Evolutionary conservation across 2,329 filamentous ascomycete genomes (phyloP).

Genomic region (Fusarium sambucinum): DNA sequence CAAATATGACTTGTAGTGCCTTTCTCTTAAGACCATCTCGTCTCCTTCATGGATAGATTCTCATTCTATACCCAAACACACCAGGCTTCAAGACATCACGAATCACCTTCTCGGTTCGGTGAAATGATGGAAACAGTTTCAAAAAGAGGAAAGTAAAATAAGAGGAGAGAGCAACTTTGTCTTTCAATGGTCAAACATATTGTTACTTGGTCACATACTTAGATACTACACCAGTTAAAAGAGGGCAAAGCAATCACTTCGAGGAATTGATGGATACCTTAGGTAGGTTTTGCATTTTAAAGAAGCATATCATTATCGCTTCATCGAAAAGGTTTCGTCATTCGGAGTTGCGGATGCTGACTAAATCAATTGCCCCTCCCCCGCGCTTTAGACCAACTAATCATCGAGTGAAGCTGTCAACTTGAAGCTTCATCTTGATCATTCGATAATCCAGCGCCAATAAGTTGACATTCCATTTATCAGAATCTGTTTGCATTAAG

Average conservation of each 20-base stretch:
- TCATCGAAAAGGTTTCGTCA: constrained; percentile 30
- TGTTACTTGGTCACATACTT: neutral
- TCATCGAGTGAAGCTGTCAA: constrained; percentile 16
- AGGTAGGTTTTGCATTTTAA: no score
- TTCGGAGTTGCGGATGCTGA: constrained; percentile 42
- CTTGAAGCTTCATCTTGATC: constrained; percentile 16
- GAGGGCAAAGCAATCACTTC: no score
- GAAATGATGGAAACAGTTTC: constrained; percentile 26
- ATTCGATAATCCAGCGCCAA: neutral
- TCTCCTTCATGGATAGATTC: no score
- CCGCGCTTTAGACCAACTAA: constrained; percentile 23
- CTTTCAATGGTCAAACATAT: neutral
- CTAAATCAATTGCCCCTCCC: constrained; percentile 39
- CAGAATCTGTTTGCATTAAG: neutral
- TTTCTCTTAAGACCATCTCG: neutral
- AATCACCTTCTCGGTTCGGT: constrained; percentile 37
- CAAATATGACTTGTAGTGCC: neutral
- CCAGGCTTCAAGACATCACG: neutral
- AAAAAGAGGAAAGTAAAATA: neutral
- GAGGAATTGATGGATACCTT: neutral
- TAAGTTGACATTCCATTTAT: neutral
- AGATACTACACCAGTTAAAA: neutral
- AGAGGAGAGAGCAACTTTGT: neutral
- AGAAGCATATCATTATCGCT: neutral
- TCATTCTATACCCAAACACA: neutral